phyloP scores from a whole-genome alignment of 306 rosid genomes.

The Ammopiptanthus mongolicus region DNA sequence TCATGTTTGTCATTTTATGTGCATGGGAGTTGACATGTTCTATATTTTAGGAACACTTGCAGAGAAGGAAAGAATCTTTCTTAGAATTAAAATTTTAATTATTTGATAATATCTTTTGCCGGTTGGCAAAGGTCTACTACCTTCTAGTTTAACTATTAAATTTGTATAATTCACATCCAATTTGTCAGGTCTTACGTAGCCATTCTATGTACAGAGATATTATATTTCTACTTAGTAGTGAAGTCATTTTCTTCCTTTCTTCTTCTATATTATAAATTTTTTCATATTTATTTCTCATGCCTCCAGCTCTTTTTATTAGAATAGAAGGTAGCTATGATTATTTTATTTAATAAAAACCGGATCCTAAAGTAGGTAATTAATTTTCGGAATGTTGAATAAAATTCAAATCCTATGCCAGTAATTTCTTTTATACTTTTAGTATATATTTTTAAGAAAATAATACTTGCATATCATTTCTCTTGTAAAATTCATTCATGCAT shows the following conservation, averaged over 20 bases:
- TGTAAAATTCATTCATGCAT: neutral
- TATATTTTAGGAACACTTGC: conserved; percentile 39
- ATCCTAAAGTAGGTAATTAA: neutral
- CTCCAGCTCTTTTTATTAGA: neutral
- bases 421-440: neutral
- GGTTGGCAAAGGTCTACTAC: conserved; percentile 33
- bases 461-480: neutral
- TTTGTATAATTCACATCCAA: conserved; percentile 11
- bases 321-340: neutral
- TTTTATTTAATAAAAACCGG: neutral
- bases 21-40: conserved; percentile 55
- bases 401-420: neutral
- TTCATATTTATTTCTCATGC: neutral
- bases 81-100: conserved; percentile 30
- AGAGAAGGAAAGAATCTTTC: conserved; percentile 48
- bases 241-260: conserved; percentile 20
- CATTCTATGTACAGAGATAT: neutral
- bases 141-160: conserved; percentile 14
- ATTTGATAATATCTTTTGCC: conserved; percentile 24
- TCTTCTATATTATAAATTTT: neutral
- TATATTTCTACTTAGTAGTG: conserved; percentile 10
- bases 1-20: conserved; percentile 38
- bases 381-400: neutral
- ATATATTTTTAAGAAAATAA: neutral
- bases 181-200: conserved; percentile 14